phyloP scores from a whole-genome alignment of 2,329 filamentous ascomycete species.

The Pseudofabraea citricarpa region DNA sequence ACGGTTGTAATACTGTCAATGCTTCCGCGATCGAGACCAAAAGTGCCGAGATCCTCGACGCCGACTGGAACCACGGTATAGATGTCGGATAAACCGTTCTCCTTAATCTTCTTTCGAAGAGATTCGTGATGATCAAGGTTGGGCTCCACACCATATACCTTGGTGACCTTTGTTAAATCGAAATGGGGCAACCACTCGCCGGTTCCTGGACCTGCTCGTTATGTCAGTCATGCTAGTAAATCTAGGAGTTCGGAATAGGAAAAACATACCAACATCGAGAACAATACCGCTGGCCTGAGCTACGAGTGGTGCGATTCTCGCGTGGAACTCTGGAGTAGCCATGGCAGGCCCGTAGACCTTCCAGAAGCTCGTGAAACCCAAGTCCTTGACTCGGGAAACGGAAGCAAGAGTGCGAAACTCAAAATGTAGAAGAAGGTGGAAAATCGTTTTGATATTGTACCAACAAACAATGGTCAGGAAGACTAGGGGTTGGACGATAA shows the following conservation, averaged over 20 bases:
- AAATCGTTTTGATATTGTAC: constrained; percentile 48
- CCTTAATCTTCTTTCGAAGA: constrained; percentile 41
- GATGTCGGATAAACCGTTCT: constrained; percentile 47
- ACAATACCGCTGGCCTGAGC: constrained; percentile 18
- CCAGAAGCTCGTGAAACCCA: constrained; percentile 62
- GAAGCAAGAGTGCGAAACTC: constrained; percentile 36
- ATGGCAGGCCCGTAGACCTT: constrained; percentile 44
- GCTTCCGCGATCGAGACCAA: constrained; percentile 18
- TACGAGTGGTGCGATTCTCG: constrained; percentile 39
- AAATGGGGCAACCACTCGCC: constrained; percentile 58
- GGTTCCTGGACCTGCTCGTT: constrained; percentile 46
- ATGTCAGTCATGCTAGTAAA: constrained; percentile 25
- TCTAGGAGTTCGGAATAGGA: too few species aligned
- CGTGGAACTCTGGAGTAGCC: constrained; percentile 32
- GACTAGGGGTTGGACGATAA: constrained; percentile 42
- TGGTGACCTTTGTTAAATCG: constrained; percentile 19
- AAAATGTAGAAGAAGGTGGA: constrained; percentile 32
- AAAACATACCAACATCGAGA: constrained; percentile 50
- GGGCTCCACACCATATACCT: constrained; percentile 60
- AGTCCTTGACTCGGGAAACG: constrained; percentile 31
- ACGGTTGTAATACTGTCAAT: constrained; percentile 33
- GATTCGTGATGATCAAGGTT: constrained; percentile 47
- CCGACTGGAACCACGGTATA: constrained; percentile 61
- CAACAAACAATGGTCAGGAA: constrained; percentile 45
- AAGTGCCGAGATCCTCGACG: constrained; percentile 48